phyloP scores from a whole-genome alignment of 106 monocot species.

The Alisma plantagoaquatica region DNA sequence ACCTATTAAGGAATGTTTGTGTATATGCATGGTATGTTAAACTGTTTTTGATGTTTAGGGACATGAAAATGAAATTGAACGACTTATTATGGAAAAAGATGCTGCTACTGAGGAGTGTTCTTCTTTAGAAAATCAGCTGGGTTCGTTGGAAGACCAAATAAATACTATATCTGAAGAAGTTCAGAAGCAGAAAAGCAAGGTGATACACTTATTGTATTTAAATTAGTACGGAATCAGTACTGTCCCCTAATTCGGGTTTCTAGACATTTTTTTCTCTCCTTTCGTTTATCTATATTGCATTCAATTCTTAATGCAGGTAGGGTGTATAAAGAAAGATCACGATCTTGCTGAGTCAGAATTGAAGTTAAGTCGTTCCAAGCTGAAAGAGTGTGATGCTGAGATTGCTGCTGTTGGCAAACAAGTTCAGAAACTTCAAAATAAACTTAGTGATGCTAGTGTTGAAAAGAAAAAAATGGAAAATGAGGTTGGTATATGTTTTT shows the following conservation, averaged over 20 bases:
- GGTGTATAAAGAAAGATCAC: slow-evolving; percentile 48
- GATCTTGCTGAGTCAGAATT: slow-evolving; percentile 67
- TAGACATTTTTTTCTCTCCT: background rate
- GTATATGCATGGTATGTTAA: no score
- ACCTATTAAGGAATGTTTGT: no score
- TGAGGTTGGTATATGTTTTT: slow-evolving; percentile 39
- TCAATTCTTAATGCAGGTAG: slow-evolving; percentile 29
- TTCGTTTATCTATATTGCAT: background rate
- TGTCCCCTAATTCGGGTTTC: no score
- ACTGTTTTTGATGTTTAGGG: slow-evolving; percentile 19
- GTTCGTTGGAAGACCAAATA: slow-evolving; percentile 50
- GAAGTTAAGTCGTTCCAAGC: slow-evolving; percentile 43
- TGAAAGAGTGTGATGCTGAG: slow-evolving; percentile 85
- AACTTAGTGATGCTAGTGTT: slow-evolving; percentile 70
- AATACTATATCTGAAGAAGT: slow-evolving; percentile 39
- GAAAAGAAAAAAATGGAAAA: slow-evolving; percentile 93
- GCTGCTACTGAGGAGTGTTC: slow-evolving; percentile 65
- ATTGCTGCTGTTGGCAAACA: slow-evolving; percentile 60
- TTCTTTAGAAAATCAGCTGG: slow-evolving; percentile 59
- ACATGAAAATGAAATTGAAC: slow-evolving; percentile 79
- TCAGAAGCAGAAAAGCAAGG: slow-evolving; percentile 53
- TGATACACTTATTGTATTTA: slow-evolving; percentile 1
- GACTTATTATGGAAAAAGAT: slow-evolving; percentile 90
- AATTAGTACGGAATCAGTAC: background rate
- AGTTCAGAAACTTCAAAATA: slow-evolving; percentile 78